phyloP scores from a whole-genome alignment of 805 yeast genomes.

The Candida michaelii region DNA sequence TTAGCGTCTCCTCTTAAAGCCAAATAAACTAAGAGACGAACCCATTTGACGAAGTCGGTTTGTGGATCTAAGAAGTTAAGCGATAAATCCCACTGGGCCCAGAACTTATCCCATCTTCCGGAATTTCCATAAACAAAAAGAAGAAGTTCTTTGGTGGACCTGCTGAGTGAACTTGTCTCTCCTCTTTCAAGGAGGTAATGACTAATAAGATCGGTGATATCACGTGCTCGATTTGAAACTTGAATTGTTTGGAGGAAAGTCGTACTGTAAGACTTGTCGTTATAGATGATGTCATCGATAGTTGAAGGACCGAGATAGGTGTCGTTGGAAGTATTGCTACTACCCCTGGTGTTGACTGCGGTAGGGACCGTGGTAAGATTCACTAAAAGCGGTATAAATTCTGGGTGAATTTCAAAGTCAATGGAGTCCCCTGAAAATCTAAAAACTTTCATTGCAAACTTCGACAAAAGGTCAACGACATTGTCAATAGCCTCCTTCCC shows the following conservation, averaged over 20 bases:
- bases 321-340: too few species aligned
- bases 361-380: constrained; percentile 23
- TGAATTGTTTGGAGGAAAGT: constrained; percentile 12
- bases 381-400: constrained; percentile 37
- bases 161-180: constrained; percentile 12
- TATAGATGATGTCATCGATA: constrained; percentile 25
- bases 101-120: constrained; percentile 37
- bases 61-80: constrained; percentile 13
- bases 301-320: constrained; percentile 22
- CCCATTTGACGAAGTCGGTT: constrained; percentile 23
- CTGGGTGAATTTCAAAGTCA: constrained; percentile 24
- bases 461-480: constrained; percentile 24
- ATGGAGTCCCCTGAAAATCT: constrained; percentile 26
- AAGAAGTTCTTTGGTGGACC: constrained; percentile 31
- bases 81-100: constrained; percentile 37
- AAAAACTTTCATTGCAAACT: constrained; percentile 26
- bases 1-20: constrained; percentile 25
- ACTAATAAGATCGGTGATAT: constrained; percentile 26
- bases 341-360: constrained; percentile 8
- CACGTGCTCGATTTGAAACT: constrained; percentile 31
- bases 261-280: constrained; percentile 9
- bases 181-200: constrained; percentile 16
- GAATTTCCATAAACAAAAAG: constrained; percentile 40
- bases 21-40: constrained; percentile 33
- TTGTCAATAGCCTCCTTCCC: constrained; percentile 18